These are phyloP conservation scores for Eimeria praecox DNA, from an alignment of 169 alveolate genomes.

Conservation along the genomic window DNA sequence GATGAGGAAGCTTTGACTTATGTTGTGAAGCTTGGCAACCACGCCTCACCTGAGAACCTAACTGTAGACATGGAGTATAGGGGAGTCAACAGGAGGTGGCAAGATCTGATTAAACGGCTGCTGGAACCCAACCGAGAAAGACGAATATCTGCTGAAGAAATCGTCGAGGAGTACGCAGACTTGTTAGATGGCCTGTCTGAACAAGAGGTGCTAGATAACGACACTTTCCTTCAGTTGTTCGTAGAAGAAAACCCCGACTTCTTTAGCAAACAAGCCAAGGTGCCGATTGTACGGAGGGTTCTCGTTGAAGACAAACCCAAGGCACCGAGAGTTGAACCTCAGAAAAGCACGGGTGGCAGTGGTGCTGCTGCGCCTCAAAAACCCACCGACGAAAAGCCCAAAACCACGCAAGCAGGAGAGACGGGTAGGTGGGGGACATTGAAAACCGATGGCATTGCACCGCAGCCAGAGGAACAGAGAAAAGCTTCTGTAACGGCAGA, in stretches of 20 bases:
- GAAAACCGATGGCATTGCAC: not conserved
- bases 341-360: not conserved
- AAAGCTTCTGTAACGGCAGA: not conserved
- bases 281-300: not conserved
- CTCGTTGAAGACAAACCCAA: not conserved
- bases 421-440: not conserved
- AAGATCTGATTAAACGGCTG: not conserved
- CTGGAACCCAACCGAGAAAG: not conserved
- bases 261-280: not conserved
- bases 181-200: not conserved
- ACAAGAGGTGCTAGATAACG: not conserved
- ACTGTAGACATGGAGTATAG: not conserved
- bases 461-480: not conserved
- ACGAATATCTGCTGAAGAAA: slow-evolving; percentile 9
- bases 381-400: not conserved
- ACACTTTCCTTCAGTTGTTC: not conserved
- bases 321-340: not conserved
- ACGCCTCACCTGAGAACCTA: not conserved
- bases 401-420: not conserved
- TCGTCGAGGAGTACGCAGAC: not conserved
- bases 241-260: not conserved
- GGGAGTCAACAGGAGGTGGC: slow-evolving; percentile 12
- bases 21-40: not conserved
- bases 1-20: not conserved
- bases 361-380: not conserved